Base-by-base conservation (phyloP, 768 basidiomycete species). In the Suillus tomentosus region DNA sequence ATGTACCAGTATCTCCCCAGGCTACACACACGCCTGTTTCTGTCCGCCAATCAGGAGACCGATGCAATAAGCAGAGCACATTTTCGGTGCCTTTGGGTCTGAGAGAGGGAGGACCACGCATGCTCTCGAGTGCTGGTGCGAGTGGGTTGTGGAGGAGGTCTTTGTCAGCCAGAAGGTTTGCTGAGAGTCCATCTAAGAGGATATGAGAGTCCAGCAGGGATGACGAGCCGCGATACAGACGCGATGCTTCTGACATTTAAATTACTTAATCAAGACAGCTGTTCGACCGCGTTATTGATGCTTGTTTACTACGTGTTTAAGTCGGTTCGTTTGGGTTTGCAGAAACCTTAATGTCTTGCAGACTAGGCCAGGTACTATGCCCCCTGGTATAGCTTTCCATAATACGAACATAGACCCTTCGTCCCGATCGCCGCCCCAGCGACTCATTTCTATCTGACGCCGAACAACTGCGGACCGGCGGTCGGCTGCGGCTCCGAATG, bases 161-260 rank as follows among this genome's bases (percentile, higher is more conserved):
- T 11, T 65, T 53, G 14, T 64, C 60, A 60, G 54, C 59, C 42
- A 81, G 80, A 4, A 87, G 71, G 0, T 79, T 80, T 1, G 85
- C 81, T 3, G 83, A 80, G 70, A 93, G 73, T 7, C 91, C 91
- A 69, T 93, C 91, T 40, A 93, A 84, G 3, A 83, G 77, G 24
- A 92, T 77, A 57, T 89, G 77, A 0, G 91, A 92, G 69, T 91
- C 91, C 7, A 89, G 88, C 0, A 92, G 73, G 1, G 89, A 87
- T 9, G 93, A 79, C 0, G 90, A 84, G 24, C 50, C 50, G 3
- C 50, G 50, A 27, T 51, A 51, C 15, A 51, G 50, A 27, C 50
- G 50, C 24, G 50, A 51, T 14, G 50, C 50, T 51, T 51, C 50
- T 51, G 50, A 51, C 50, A 51, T 51, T 51, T 24, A 24, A 24